Base-by-base conservation (phyloP, 208 protist species). In the Novymonas esmeraldas region DNA sequence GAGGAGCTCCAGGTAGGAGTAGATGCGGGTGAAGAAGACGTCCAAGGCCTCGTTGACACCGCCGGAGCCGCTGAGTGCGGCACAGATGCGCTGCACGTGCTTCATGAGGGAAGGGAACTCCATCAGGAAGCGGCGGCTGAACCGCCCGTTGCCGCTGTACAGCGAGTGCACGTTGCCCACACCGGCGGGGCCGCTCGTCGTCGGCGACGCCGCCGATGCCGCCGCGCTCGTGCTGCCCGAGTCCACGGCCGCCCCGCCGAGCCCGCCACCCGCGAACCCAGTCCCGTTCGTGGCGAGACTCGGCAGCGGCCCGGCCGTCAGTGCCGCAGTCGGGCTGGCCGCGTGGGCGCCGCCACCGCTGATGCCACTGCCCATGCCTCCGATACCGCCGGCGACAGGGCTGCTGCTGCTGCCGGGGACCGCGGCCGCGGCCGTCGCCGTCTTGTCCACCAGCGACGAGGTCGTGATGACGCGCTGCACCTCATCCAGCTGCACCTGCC, bases 401-500 rank as follows among this genome's bases (percentile, higher is more conserved):
- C 46, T 76, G 29, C 46, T 49, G 1, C 55, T 56, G 18, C 46
- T 31, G 11, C 52, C 61, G 3, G 61, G 36, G 2, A 63, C 67
- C 7, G 64, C 54, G 6, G 77, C 69, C 2, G 50, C 71, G 24
- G 73, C 64, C 24, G 73, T 55, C 48, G 64, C 29, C 16, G 67
- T 70, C 54, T 74, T 74, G 9, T 81, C 76, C 16, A 60, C 57
- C 22, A 65, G 39, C 45, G 72, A 76, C 33, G 63, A 79, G 7
- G 78, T 92, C 18, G 76, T 77, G 59, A 96, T 95, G 22, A 74
- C 92, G 41, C 87, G 81, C 74, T 96, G 92, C 65, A 96, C 76
- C 71, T 93, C 92, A 55, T 96, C 85, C 13, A 96, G 79, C 76
- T 95, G 92, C 70, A 92, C 78, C 68, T 96, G 92, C 87, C 89